phyloP scores from a whole-genome alignment of 495 filamentous ascomycete species.

The Cercophora scortea region DNA sequence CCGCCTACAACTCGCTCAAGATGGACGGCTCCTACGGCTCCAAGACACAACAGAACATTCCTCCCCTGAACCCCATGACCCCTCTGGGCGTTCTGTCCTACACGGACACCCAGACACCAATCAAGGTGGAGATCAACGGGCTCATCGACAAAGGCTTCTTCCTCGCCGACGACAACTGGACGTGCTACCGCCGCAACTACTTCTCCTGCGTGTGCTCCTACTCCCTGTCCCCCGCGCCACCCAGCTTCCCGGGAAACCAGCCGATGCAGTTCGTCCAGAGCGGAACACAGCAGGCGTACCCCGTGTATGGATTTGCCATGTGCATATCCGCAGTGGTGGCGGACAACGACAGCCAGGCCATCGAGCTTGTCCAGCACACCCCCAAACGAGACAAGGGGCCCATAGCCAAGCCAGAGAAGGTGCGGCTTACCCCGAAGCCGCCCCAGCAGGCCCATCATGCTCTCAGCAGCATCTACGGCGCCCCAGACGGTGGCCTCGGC shows the following conservation, averaged over 20 bases:
- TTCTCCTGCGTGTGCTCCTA: conserved; percentile 84
- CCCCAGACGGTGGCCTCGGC: conserved; percentile 28
- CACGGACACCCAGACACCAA: conserved; percentile 39
- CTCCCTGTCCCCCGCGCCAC: conserved; percentile 47
- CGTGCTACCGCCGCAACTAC: conserved; percentile 92
- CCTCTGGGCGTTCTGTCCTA: conserved; percentile 51
- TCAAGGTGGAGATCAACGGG: conserved; percentile 72
- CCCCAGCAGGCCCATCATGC: conserved; percentile 40
- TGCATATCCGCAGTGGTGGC: conserved; percentile 83
- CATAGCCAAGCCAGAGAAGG: conserved; percentile 64
- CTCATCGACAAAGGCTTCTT: conserved; percentile 94
- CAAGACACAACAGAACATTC: conserved; percentile 37
- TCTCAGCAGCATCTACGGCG: conserved; percentile 24
- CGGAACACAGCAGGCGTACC: conserved; percentile 32
- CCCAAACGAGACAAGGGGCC: conserved; percentile 93
- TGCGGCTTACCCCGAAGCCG: conserved; percentile 60
- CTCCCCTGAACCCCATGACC: conserved; percentile 54
- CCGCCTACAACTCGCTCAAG: conserved; percentile 34
- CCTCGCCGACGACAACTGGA: conserved; percentile 79
- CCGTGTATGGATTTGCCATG: conserved; percentile 67
- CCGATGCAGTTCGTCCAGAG: conserved; percentile 32
- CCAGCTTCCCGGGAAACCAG: conserved; percentile 23
- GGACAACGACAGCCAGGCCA: conserved; percentile 63
- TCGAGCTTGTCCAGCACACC: conserved; percentile 89
- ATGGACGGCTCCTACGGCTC: conserved; percentile 38